Evolutionary conservation across 2,329 filamentous ascomycete species (phyloP), one percentile per base, ranked within the genome.

Genomic region (Apiospora malaysiana): DNA sequence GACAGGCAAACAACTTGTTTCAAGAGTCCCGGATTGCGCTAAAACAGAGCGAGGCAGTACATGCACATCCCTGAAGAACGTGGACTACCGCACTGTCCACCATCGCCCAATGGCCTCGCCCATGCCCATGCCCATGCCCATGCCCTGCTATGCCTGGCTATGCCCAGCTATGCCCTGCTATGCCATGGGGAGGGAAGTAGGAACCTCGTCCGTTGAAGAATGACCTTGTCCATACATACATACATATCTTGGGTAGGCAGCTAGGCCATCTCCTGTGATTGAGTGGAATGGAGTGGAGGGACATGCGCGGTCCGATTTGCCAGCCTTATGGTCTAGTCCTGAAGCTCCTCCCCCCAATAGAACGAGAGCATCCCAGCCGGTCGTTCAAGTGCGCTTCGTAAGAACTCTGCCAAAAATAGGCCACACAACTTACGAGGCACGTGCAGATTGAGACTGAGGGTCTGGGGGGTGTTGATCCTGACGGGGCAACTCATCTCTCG

Each of bases 361-460:
- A 63, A 40, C 21, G 56, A n/a, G 32, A 40, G 32, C 32, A 40
- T 40, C 56, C 56, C 56, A 32, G 32, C 56, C n/a, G 56, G 32
- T 37, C 56, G 4, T 21, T 63, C 56, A 25, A 43, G 49, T 69
- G 51, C 37, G 47, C 49, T 59, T 45, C 9, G 56, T 69, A 69
- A 43, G 25, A 69, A 32, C 46, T 49, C 47, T 45, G 23, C 69
- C 69, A 70, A 70, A 68, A 70, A 70, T 70, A 70, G 69, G 51
- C 56, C 56, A 63, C 56, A 40, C 56, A 65, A 42, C 56, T 70
- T 47, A 40, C 66, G 37, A 70, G 42, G 42, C 68, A 69, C 49
- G 68, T 59, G 69, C 65, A 46, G 42, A 67, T 7, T 25, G 23
- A 45, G 37, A 43, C 69, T 2, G 56, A 32, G 27, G 56, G 56